Conservation (phyloP, 2,329 filamentous ascomycete genomes). For the Penicillium paneum region DNA sequence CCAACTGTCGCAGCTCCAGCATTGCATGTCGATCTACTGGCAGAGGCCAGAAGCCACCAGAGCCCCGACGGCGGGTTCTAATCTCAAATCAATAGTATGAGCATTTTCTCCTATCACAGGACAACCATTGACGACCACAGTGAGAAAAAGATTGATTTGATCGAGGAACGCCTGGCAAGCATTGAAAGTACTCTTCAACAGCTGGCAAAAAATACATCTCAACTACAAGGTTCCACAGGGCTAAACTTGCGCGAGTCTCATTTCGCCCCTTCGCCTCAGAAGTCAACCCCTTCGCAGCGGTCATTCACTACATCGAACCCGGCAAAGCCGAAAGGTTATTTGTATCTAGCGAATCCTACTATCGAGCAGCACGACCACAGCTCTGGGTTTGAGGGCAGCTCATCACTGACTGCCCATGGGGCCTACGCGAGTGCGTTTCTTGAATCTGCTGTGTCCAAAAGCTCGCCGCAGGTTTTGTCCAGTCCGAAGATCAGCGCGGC, state of each 20-base stretch:
- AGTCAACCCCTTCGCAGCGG: constrained; percentile 1
- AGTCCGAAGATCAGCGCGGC: constrained; percentile 41
- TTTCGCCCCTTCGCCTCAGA: constrained; percentile 9
- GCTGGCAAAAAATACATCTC: constrained; percentile 16
- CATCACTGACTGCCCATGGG: constrained; percentile 49
- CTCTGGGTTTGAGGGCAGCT: constrained; percentile 48
- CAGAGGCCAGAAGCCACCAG: constrained; percentile 33
- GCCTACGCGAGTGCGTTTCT: constrained; percentile 46
- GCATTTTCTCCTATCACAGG: neutral
- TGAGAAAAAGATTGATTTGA: constrained; percentile 54
- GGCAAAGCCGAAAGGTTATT: constrained; percentile 5
- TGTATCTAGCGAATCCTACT: constrained; percentile 22
- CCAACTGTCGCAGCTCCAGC: constrained; percentile 40
- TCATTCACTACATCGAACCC: constrained; percentile 3
- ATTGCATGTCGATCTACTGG: constrained; percentile 39
- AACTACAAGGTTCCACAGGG: neutral
- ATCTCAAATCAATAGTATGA: constrained; percentile 45
- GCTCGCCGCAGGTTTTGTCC: constrained; percentile 32
- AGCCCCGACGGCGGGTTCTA: constrained; percentile 40
- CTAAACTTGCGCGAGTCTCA: constrained; percentile 1
- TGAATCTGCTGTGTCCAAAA: constrained; percentile 40
- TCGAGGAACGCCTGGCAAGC: constrained; percentile 49
- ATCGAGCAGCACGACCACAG: constrained; percentile 30
- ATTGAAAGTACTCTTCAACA: constrained; percentile 43
- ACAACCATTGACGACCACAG: constrained; percentile 26